These are phyloP conservation scores for Kodamaea lidongshanica DNA, from an alignment of 805 yeast species.

Conservation along the genomic window DNA sequence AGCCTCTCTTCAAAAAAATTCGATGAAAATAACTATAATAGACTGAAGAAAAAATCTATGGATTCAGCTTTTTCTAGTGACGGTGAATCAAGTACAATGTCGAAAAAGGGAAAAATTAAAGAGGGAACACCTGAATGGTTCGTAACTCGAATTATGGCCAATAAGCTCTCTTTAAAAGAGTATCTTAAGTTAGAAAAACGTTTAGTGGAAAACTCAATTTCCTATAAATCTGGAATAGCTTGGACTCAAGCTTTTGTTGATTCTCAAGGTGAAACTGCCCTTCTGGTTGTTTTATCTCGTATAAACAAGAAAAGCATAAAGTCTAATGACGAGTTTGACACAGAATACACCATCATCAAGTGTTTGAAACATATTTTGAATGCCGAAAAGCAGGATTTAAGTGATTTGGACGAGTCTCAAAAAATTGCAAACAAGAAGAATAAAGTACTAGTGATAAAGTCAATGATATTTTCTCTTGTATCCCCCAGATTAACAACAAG, in stretches of 20 bases:
- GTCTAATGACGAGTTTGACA: slow-evolving; percentile 40
- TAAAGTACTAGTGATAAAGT: slow-evolving; percentile 28
- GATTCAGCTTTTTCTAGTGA: slow-evolving; percentile 10
- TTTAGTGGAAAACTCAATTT: slow-evolving; percentile 17
- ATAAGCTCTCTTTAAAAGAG: slow-evolving; percentile 27
- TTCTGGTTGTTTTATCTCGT: slow-evolving; percentile 32
- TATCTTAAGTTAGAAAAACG: slow-evolving; percentile 31
- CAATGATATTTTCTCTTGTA: slow-evolving; percentile 32
- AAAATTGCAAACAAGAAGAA: slow-evolving; percentile 15
- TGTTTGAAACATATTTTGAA: slow-evolving; percentile 33
- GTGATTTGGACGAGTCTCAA: slow-evolving; percentile 8
- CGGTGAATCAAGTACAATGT: slow-evolving; percentile 9
- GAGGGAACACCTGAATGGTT: slow-evolving; percentile 40
- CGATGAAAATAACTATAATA: slow-evolving; percentile 6
- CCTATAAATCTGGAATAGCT: slow-evolving; percentile 15
- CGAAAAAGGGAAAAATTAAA: slow-evolving; percentile 21
- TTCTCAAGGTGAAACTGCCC: slow-evolving; percentile 41
- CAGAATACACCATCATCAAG: slow-evolving; percentile 32
- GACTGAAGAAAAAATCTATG: slow-evolving; percentile 9
- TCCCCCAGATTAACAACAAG: slow-evolving; percentile 38
- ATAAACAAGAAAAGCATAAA: slow-evolving; percentile 38
- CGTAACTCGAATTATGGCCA: slow-evolving; percentile 32
- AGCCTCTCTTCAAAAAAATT: slow-evolving; percentile 7
- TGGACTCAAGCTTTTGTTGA: slow-evolving; percentile 32
- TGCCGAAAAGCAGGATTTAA: slow-evolving; percentile 14